Conservation (phyloP, 208 protist species). For the Porcisia hertigi region DNA sequence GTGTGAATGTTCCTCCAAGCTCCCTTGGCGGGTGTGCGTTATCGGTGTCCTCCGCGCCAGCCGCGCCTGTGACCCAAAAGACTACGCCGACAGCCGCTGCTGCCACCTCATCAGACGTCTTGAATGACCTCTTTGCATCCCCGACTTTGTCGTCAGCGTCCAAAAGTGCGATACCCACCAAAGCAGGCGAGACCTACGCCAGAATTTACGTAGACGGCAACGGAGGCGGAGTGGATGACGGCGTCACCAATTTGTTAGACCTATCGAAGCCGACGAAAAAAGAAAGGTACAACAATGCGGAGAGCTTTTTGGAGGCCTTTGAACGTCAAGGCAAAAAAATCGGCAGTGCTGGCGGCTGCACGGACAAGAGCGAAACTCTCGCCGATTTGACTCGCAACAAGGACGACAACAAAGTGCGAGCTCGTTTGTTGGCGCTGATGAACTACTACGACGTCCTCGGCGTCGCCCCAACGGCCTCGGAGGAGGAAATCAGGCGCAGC, state of each 20-base stretch:
- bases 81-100: constrained; percentile 5
- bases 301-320: constrained; percentile 73
- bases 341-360: neutral
- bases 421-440: constrained; percentile 82
- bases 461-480: constrained; percentile 60
- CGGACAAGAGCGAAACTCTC: constrained; percentile 36
- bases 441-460: constrained; percentile 92
- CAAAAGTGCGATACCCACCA: neutral
- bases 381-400: constrained; percentile 63
- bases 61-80: neutral
- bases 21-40: constrained; percentile 4
- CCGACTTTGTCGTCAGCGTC: neutral
- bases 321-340: constrained; percentile 54
- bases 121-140: constrained; percentile 41
- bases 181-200: neutral
- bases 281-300: constrained; percentile 50
- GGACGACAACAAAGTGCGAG: constrained; percentile 73
- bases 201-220: constrained; percentile 39
- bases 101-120: constrained; percentile 6
- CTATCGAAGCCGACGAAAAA: constrained; percentile 51
- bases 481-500: constrained; percentile 68
- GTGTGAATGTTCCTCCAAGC: constrained; percentile 8
- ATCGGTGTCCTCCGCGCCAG: constrained; percentile 2
- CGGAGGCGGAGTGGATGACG: constrained; percentile 10
- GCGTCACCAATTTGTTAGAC: constrained; percentile 61